phyloP scores from a whole-genome alignment of 2,329 filamentous ascomycete species.

The Akanthomyces uredinophilus region DNA sequence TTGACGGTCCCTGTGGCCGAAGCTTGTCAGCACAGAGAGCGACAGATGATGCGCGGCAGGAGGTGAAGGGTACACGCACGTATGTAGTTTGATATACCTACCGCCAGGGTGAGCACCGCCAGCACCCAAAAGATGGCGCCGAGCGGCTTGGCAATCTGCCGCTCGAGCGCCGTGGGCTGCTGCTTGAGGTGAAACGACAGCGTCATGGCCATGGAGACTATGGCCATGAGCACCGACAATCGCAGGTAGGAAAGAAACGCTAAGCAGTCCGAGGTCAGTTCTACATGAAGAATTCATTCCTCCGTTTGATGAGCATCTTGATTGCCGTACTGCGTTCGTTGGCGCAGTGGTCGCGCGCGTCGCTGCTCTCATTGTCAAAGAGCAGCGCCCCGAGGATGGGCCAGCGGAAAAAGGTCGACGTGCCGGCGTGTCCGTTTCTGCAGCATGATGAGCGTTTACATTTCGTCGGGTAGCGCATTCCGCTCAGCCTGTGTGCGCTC shows the following conservation, averaged over 20 bases:
- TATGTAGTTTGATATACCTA: slow-evolving; percentile 83
- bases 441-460: background rate
- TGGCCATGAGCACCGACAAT: slow-evolving; percentile 81
- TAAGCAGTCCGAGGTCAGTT: slow-evolving; percentile 22
- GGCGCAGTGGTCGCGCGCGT: slow-evolving; percentile 73
- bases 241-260: slow-evolving; percentile 88
- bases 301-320: too few species aligned
- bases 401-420: slow-evolving; percentile 50
- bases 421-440: slow-evolving; percentile 23
- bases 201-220: slow-evolving; percentile 85
- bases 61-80: slow-evolving; percentile 31
- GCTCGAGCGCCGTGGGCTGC: slow-evolving; percentile 64
- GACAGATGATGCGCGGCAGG: background rate
- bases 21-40: background rate
- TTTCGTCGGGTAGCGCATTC: too few species aligned
- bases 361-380: slow-evolving; percentile 69
- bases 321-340: slow-evolving; percentile 61
- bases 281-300: too few species aligned
- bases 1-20: slow-evolving; percentile 56
- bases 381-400: slow-evolving; percentile 64
- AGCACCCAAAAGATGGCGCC: slow-evolving; percentile 86
- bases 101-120: slow-evolving; percentile 67
- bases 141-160: slow-evolving; percentile 73
- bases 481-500: too few species aligned
- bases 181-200: slow-evolving; percentile 87